Base-by-base conservation (phyloP, 805 yeast genomes). In the Wickerhamiella lipophila region DNA sequence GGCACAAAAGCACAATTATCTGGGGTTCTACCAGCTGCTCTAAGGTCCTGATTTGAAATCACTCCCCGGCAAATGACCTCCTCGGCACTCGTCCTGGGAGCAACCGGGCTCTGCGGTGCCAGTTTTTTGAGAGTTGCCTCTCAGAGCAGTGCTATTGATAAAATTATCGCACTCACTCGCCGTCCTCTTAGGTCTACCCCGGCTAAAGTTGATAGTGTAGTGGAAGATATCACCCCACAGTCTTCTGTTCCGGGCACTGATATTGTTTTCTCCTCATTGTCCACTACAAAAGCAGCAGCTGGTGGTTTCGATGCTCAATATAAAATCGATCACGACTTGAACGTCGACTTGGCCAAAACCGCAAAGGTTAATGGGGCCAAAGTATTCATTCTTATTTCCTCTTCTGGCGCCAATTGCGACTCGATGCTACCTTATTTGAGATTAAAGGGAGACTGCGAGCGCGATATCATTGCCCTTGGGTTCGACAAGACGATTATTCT, bases 91-190 rank as follows among this genome's bases (percentile, higher is more conserved):
- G 54, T 54, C 13, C 46, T 83, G 40, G 95, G 95, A 1, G 73
- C 87, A 25, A 85, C 95, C 1, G 95, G 95, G 2, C 65, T 84
- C 18, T 79, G 81, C 49, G 96, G 95, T 7, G 56, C 69, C 21
- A 70, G 67, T 21, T 71, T 83, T 51, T 60, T 83, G 48, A 71
- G 68, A 48, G 63, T 63, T 22, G 75, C 76, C 5, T 62, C 64
- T 34, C 52, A 58, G 8, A 62, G 74, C 2, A 51, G 65, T 1
- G 56, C 63, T 2, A 68, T 73, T 35, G 49, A 62, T 1, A 64
- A 68, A 18, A 60, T 81, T 5, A 64, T 77, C 76, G 47, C 67
- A 59, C 25, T 71, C 71, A 29, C 66, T 43, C 51, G 65, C 38
- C 51, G 53, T 26, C 46, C 49, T 9, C 29, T 46, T n/a, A 18